Percentiles rank a stretch among this genome's conserved stretches.
These are phyloP conservation scores for Clarireedia paspali DNA, from an alignment of 2,329 filamentous ascomycete genomes.

Conservation along the genomic window DNA sequence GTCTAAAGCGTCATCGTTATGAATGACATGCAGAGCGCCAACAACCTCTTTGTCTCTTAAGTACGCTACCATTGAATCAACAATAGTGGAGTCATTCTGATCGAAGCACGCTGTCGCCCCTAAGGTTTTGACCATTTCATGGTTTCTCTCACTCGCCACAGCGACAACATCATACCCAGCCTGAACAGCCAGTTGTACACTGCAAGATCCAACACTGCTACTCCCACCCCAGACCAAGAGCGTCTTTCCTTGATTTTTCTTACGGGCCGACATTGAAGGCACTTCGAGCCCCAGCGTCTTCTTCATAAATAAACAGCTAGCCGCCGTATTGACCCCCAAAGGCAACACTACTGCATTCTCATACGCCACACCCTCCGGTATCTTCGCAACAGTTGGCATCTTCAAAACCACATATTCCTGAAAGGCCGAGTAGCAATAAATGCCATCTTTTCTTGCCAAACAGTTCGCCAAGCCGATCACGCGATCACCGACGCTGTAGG, in stretches of 20 bases:
- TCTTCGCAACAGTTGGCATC: constrained; percentile 11
- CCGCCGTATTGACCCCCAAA: constrained; percentile 26
- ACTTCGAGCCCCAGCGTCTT: constrained; percentile 7
- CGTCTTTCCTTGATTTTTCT: constrained; percentile 7
- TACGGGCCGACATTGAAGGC: background rate
- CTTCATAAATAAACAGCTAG: constrained; percentile 25
- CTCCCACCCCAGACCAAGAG: constrained; percentile 21
- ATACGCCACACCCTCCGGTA: constrained; percentile 26
- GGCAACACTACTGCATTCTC: constrained; percentile 27
- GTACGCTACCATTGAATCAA: constrained; percentile 26
- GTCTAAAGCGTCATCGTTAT: background rate
- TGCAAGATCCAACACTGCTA: constrained; percentile 14
- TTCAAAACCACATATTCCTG: constrained; percentile 24
- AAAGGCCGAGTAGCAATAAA: constrained; percentile 19
- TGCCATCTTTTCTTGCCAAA: constrained; percentile 22
- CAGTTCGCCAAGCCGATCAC: constrained; percentile 31
- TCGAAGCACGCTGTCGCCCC: constrained; percentile 36
- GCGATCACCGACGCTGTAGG: constrained; percentile 34
- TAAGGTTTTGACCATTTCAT: constrained; percentile 29
- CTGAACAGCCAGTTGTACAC: constrained; percentile 18
- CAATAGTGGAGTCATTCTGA: constrained; percentile 25
- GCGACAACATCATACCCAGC: constrained; percentile 35
- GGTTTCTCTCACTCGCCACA: constrained; percentile 31
- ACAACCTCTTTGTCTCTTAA: constrained; percentile 26
- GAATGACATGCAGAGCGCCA: constrained; percentile 24